Evolutionary conservation across 306 rosid species (phyloP).

Genomic region (Lathyrus oleraceus): DNA sequence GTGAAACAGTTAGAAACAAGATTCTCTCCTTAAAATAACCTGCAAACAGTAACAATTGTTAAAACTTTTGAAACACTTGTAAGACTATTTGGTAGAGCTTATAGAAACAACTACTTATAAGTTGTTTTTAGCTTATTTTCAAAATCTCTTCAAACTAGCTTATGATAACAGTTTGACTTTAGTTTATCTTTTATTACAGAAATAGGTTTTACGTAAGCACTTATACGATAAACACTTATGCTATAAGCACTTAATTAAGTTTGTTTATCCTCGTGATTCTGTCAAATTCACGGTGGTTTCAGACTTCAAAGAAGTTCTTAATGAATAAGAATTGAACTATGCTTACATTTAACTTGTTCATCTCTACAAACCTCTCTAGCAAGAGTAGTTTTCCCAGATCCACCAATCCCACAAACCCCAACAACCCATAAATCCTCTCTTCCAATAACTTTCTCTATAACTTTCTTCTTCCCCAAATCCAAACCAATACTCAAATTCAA

Average conservation of each 20-base stretch:
- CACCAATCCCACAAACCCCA: slow-evolving; percentile 83
- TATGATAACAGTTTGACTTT: background rate
- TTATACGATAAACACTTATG: background rate
- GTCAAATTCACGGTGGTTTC: too few relatives aligned
- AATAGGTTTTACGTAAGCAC: background rate
- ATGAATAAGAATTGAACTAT: background rate
- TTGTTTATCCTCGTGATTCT: background rate
- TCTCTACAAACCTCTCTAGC: slow-evolving; percentile 74
- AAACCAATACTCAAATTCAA: slow-evolving; percentile 55
- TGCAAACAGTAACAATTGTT: slow-evolving; percentile 24
- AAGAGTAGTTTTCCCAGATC: slow-evolving; percentile 93
- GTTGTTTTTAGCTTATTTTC: background rate
- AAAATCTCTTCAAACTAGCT: background rate
- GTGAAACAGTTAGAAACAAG: slow-evolving; percentile 81
- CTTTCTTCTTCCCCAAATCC: slow-evolving; percentile 64
- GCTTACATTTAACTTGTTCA: slow-evolving; percentile 71
- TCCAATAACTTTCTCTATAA: slow-evolving; percentile 58
- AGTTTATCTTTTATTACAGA: background rate
- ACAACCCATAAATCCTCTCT: slow-evolving; percentile 51
- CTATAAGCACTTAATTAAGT: background rate
- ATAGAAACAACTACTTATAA: background rate
- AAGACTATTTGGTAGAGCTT: background rate
- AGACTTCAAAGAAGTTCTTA: background rate
- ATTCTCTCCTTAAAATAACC: slow-evolving; percentile 68
- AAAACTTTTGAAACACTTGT: background rate